A percentile compares a stretch with the other conserved stretches of the same genome.
Evolutionary conservation across 192 early-diverging fungal species (phyloP).

Genomic region (Umbelopsis vinacea): DNA sequence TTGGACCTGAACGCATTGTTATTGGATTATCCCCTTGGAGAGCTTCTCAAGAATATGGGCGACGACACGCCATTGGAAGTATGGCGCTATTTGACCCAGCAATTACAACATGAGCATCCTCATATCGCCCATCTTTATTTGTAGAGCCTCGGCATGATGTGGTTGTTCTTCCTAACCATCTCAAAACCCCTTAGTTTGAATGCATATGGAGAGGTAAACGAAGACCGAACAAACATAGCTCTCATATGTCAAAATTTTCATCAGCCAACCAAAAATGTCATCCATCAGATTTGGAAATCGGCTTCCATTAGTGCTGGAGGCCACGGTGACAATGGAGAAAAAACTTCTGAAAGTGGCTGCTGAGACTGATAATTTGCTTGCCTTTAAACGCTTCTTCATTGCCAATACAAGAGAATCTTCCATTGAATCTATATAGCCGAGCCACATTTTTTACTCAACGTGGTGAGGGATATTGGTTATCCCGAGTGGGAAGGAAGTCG

Average conservation of each 20-base stretch:
- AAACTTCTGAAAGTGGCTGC: conserved; percentile 15
- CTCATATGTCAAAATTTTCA: not conserved
- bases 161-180: not conserved
- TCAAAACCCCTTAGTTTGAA: conserved; percentile 8
- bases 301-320: conserved; percentile 30
- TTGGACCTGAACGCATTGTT: conserved; percentile 35
- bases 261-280: too few relatives aligned
- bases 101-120: conserved; percentile 25
- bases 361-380: conserved; percentile 37
- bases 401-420: conserved; percentile 33
- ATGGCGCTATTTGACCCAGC: conserved; percentile 28
- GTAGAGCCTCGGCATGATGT: conserved; percentile 28
- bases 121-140: conserved; percentile 38
- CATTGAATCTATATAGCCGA: conserved; percentile 34
- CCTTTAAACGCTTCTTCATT: conserved; percentile 32
- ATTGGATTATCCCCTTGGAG: conserved; percentile 37
- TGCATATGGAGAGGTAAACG: conserved; percentile 13
- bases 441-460: conserved; percentile 26
- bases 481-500: conserved; percentile 3
- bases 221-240: not conserved
- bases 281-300: conserved; percentile 10
- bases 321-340: conserved; percentile 6
- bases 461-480: conserved; percentile 20
- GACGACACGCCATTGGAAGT: conserved; percentile 31
- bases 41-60: conserved; percentile 31